Conservation (phyloP, 371 early-diverging fungal genomes). For the Lichtheimia hyalospora region DNA sequence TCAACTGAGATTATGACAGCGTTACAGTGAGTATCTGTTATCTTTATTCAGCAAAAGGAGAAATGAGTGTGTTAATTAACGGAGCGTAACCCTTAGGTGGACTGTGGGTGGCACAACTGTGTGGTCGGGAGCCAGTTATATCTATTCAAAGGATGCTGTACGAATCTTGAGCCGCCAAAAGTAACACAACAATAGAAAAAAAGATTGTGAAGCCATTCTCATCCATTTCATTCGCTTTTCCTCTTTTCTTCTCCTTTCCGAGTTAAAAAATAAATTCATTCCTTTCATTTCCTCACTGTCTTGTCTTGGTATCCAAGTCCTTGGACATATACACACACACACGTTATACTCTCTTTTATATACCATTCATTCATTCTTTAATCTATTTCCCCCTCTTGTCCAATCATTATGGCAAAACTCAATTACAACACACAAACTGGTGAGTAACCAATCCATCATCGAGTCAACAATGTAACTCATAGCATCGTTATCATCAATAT, state of each 20-base stretch:
- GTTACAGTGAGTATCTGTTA: slow-evolving; percentile 32
- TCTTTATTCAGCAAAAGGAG: not conserved
- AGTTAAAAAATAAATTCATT: not conserved
- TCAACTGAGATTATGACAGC: slow-evolving; percentile 34
- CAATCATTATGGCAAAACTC: not conserved
- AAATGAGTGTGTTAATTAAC: not conserved
- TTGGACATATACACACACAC: too few species aligned
- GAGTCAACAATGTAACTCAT: too few species aligned
- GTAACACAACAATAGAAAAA: slow-evolving; percentile 1
- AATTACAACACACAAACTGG: too few species aligned
- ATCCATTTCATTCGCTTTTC: not conserved
- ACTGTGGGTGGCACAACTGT: slow-evolving; percentile 82
- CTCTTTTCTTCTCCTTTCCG: slow-evolving; percentile 4
- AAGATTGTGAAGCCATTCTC: slow-evolving; percentile 2
- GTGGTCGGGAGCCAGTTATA: slow-evolving; percentile 77
- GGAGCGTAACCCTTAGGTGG: slow-evolving; percentile 38
- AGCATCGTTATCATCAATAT: not conserved
- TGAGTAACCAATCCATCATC: too few species aligned
- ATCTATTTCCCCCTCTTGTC: not conserved
- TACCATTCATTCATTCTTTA: not conserved
- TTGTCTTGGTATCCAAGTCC: not conserved
- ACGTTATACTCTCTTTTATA: too few species aligned
- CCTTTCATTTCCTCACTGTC: slow-evolving; percentile 1
- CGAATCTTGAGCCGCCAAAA: slow-evolving; percentile 44
- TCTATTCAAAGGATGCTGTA: slow-evolving; percentile 77